Base-by-base conservation (phyloP, 1,284 basidiomycete species). In the Sporisorium exsertum region DNA sequence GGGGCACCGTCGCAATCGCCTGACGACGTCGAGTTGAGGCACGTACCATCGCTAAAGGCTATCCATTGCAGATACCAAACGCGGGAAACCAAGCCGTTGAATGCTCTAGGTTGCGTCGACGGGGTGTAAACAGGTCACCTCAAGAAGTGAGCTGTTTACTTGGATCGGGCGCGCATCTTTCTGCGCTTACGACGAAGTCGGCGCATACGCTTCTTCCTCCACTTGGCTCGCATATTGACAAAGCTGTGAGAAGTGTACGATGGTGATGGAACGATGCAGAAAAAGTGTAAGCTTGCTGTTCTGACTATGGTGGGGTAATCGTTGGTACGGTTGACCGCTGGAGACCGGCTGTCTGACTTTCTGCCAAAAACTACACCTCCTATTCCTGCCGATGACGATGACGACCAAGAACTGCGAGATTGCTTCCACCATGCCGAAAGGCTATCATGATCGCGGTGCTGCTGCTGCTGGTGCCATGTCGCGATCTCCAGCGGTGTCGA, bases 171-270 rank as follows among this genome's bases (percentile, higher is more conserved):
- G 55, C 81, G 81, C 81, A 83, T 83, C 78, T 83, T 83, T 83
- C 81, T 83, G 70, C 81, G 81, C 80, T 83, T 83, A 67, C 81
- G 78, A 63, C 81, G 81, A 74, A 83, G 80, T 66, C 81, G 60
- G 76, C 81, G 81, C 81, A 83, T 83, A 74, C 81, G 75, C 80
- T 83, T 83, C 79, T 83, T 83, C 65, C 81, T 78, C 81, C 81
- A 83, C 77, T 83, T 83, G 61, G 73, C 81, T 72, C 81, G 76
- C 81, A 83, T 81, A 55, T 75, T 77, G 74, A 69, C 70, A 70
- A 77, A 72, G 73, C 68, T 75, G 64, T 67, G 40, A 37, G 13
- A 16, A 18, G 45, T 46, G 24, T 26, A 24, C 42, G 12, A 27
- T 26, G 32, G 40, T 32, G 52, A 13, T 40, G 8, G 7, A 15